Conservation (phyloP, 495 filamentous ascomycete species). For the Daldinia childiae region DNA sequence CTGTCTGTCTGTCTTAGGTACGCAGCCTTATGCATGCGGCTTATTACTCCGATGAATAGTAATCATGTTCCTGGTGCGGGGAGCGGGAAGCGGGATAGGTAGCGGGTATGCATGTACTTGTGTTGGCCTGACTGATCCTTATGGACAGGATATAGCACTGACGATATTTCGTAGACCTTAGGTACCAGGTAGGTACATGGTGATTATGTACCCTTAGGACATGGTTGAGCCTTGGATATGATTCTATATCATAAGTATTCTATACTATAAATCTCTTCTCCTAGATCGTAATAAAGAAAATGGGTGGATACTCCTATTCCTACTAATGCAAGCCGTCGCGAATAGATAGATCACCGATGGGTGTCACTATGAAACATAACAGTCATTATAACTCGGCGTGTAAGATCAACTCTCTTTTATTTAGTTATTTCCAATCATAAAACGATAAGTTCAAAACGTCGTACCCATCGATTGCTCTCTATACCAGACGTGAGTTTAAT, state of each 20-base stretch:
- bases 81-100: too few species aligned
- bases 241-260: background rate
- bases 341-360: background rate
- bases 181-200: too few species aligned
- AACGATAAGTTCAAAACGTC: background rate
- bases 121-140: too few species aligned
- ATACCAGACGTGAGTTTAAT: conserved; percentile 6
- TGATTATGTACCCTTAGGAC: too few species aligned
- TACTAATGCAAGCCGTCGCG: background rate
- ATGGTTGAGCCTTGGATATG: too few species aligned
- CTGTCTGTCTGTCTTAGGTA: too few species aligned
- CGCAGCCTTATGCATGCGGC: background rate
- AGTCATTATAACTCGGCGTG: background rate
- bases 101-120: too few species aligned
- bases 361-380: conserved; percentile 6
- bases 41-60: conserved; percentile 1
- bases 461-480: background rate
- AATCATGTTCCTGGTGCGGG: background rate
- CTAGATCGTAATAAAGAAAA: background rate
- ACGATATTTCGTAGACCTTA: too few species aligned
- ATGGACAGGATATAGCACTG: background rate
- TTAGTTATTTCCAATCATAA: background rate
- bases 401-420: background rate
- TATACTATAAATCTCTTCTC: background rate
- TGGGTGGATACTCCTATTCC: background rate